Evolutionary conservation across 345 rosid species (phyloP).

Genomic region (Melaleuca alternifolia): DNA sequence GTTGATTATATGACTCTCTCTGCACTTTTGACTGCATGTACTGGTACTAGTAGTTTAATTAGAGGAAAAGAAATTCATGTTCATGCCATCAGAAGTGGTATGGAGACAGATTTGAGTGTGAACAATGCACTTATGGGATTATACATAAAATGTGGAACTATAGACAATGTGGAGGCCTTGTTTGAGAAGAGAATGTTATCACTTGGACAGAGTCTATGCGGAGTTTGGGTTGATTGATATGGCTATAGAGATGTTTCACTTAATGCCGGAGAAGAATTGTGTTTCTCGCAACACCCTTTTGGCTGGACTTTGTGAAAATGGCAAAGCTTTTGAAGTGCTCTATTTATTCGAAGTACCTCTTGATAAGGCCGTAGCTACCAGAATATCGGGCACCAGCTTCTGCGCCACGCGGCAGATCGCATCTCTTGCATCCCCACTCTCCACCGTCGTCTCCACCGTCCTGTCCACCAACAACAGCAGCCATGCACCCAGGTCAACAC

Average conservation of each 20-base stretch:
- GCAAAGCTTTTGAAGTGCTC: constrained; percentile 36
- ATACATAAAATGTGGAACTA: constrained; percentile 38
- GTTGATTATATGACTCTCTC: no score
- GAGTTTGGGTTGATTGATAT: constrained; percentile 48
- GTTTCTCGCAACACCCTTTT: constrained; percentile 55
- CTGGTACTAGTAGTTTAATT: no score
- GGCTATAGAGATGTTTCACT: constrained; percentile 47
- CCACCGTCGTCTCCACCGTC: constrained; percentile 35
- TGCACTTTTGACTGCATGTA: no score
- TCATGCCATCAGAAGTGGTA: constrained; percentile 42
- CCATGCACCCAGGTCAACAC: no score
- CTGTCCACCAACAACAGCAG: not conserved
- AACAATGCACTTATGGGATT: constrained; percentile 57
- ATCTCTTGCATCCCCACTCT: constrained; percentile 40
- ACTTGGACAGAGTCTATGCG: constrained; percentile 61
- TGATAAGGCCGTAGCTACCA: constrained; percentile 38
- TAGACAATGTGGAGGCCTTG: constrained; percentile 28
- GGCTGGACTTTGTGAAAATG: constrained; percentile 57
- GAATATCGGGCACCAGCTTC: constrained; percentile 21
- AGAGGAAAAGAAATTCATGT: no score
- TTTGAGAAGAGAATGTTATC: constrained; percentile 43
- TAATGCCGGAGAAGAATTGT: constrained; percentile 49
- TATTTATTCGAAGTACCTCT: constrained; percentile 21
- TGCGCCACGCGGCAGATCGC: constrained; percentile 38
- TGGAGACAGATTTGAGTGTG: constrained; percentile 44